These are phyloP conservation scores for Astrephomene gubernaculifera DNA, from an alignment of 139 green algal genomes.

Conservation along the genomic window DNA sequence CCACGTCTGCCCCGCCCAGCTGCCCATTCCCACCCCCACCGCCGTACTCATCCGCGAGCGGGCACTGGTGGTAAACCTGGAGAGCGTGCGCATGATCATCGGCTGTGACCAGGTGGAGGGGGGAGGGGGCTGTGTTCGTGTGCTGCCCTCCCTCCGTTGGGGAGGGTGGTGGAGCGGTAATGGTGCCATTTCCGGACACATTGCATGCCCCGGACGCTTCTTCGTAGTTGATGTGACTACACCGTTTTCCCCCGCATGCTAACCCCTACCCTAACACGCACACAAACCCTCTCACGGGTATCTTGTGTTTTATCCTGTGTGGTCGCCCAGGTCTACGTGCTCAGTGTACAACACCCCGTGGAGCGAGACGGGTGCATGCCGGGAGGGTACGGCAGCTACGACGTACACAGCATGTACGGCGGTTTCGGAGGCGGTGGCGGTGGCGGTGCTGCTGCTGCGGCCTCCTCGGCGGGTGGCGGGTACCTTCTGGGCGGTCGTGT, in stretches of 20 bases:
- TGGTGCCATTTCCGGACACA: no score
- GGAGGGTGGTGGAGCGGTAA: no score
- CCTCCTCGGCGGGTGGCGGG: no score
- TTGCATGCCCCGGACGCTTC: no score
- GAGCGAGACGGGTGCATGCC: conserved; percentile 9
- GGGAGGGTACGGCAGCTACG: conserved; percentile 6
- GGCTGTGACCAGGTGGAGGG: conserved; percentile 30
- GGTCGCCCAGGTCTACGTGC: conserved; percentile 47
- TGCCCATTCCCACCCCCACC: conserved; percentile 48
- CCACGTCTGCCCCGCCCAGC: neutral
- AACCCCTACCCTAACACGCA: no score
- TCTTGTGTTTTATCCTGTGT: no score
- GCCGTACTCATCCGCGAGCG: conserved; percentile 47
- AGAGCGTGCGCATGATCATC: conserved; percentile 45
- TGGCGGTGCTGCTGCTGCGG: no score
- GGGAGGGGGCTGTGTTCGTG: no score
- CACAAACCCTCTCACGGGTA: no score
- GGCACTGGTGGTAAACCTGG: conserved; percentile 51
- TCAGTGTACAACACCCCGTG: conserved; percentile 54
- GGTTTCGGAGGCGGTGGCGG: neutral
- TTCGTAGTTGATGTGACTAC: no score
- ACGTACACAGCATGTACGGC: neutral
- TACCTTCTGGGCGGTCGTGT: neutral
- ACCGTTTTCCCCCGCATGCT: no score
- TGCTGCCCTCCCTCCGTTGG: no score